phyloP scores from a whole-genome alignment of 306 rosid genomes.

The Mimosa bimucronata region DNA sequence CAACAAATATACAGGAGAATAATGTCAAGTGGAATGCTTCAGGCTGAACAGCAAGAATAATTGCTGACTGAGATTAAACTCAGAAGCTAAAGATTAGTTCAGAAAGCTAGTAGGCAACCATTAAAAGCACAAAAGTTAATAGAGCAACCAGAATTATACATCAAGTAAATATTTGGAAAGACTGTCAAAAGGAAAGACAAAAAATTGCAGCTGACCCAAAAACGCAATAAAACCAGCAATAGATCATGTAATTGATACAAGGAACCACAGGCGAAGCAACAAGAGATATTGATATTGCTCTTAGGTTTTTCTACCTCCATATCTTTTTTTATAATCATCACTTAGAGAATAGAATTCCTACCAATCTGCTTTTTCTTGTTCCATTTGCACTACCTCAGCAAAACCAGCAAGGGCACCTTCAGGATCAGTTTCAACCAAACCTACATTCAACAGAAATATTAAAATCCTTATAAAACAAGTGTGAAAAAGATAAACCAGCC shows the following conservation, averaged over 20 bases:
- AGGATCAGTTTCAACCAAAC: slow-evolving; percentile 89
- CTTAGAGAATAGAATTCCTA: slow-evolving; percentile 40
- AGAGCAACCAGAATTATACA: neutral
- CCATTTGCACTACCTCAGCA: slow-evolving; percentile 87
- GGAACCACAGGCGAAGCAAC: neutral
- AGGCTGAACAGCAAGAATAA: neutral
- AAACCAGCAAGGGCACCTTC: slow-evolving; percentile 94
- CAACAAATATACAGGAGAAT: neutral
- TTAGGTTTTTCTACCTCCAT: neutral
- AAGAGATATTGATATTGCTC: neutral
- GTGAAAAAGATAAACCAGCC: slow-evolving; percentile 30
- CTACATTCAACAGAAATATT: slow-evolving; percentile 44
- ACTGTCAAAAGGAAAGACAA: slow-evolving; percentile 10
- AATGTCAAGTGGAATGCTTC: neutral
- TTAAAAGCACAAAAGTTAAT: neutral
- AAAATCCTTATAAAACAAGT: neutral
- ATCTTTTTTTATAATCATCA: neutral
- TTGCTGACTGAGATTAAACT: neutral
- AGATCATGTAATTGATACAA: neutral
- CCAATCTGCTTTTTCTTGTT: slow-evolving; percentile 96
- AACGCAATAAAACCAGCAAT: neutral
- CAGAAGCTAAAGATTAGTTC: neutral
- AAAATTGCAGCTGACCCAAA: neutral
- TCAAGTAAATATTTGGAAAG: neutral
- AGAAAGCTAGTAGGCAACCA: neutral